Evolutionary conservation across 148 eudicot genomes (phyloP).

Genomic region (Cornus kousa): DNA sequence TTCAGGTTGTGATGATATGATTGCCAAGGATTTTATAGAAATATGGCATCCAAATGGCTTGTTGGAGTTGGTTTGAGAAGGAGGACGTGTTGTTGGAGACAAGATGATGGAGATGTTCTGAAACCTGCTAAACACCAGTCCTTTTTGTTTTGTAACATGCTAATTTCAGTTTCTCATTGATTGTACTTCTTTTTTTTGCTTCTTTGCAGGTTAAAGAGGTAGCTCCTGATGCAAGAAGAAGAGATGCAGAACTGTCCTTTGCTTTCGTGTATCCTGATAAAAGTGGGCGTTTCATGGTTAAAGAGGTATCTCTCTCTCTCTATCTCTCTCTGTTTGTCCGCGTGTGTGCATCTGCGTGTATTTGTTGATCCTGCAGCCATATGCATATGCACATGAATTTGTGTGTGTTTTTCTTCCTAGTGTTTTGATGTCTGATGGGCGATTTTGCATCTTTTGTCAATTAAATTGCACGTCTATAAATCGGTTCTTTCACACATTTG

Average conservation of each 20-base stretch:
- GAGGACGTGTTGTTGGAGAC: too few species aligned
- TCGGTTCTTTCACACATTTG: too few species aligned
- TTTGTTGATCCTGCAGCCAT: too few species aligned
- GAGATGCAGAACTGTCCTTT: slow-evolving; percentile 65
- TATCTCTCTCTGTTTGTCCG: not conserved
- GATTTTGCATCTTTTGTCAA: not conserved
- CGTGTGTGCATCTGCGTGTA: not conserved
- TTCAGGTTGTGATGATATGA: too few species aligned
- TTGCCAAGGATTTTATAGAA: too few species aligned
- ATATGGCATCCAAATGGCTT: too few species aligned
- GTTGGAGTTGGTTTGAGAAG: not conserved
- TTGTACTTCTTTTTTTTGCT: not conserved
- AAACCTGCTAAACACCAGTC: not conserved
- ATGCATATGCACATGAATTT: too few species aligned
- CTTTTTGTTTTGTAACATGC: not conserved
- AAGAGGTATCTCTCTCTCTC: slow-evolving; percentile 35
- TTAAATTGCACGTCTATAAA: too few species aligned
- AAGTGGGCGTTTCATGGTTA: slow-evolving; percentile 57
- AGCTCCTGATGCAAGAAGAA: slow-evolving; percentile 69
- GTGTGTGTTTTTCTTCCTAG: too few species aligned
- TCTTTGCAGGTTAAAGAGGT: slow-evolving; percentile 71
- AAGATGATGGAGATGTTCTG: too few species aligned
- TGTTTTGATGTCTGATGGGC: not conserved
- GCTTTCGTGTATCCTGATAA: slow-evolving; percentile 78
- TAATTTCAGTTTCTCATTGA: not conserved